Base-by-base conservation (phyloP, 2,329 filamentous ascomycete species). In the Colletotrichum navitas region DNA sequence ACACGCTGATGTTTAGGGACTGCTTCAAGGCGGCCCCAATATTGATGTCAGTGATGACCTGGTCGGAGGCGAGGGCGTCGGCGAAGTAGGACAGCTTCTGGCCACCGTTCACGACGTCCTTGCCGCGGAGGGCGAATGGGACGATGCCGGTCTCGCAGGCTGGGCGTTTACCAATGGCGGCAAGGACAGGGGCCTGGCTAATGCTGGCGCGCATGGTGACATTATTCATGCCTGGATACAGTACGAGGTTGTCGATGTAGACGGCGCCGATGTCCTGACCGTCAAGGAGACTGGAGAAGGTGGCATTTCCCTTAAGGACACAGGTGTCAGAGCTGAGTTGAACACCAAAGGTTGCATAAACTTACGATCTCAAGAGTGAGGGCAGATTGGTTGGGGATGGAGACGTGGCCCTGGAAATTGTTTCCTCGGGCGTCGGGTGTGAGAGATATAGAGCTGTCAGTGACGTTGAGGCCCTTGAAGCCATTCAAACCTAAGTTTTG, bases 281-380 rank as follows among this genome's bases (percentile, higher is more conserved):
- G 55, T 86, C 83, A 63, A 91, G 84, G 75, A 83, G 88, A 77
- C 89, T 89, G 79, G 84, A 81, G 80, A 92, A 91, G 36, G 87
- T 87, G 45, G 89, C 83, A 76, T 92, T 91, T 75, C 91, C 91
- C 84, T 90, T 90, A 36, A 18, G 58, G 29, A 49, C 18, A 16
- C 11, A 18, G n/a, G 52, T 29, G 63, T 73, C 4, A 74, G 66
- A 8, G 18, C 8, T 16, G 24, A 26, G 16, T 8, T 32, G 16
- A 10, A 24, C 26, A n/a, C 5, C 12, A 54, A 55, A 39, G 36
- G 26, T 14, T 43, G 24, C 11, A 43, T 59, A 21, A 41, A 83
- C 86, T 81, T 82, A 90, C 88, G 76, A 93, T 87, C 43, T 91
- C 86, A 63, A 93, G 84, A n/a, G 86, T 89, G 77, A 91, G 85